Evolutionary conservation across 768 basidiomycete genomes (phyloP), one percentile per base, ranked within the genome.

Genomic region (Boletus fagicola): DNA sequence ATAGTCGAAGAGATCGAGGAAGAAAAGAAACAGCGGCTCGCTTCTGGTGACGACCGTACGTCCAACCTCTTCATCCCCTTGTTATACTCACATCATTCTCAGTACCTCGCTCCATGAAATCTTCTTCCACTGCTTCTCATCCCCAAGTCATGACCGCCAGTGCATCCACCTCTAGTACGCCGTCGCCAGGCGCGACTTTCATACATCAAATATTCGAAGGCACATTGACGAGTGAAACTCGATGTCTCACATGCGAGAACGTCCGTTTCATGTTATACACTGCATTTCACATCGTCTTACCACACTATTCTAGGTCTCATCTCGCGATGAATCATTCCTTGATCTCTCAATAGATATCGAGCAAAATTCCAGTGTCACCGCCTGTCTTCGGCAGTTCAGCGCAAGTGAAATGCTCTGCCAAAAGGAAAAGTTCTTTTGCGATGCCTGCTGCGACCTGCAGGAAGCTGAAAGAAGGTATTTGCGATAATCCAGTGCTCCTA

Each of bases 311-410:
- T 60, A 93, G 90, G 85, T 92, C 5, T 93, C 93, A 8, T 90
- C 94, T 11, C 87, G 97, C 20, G 96, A 98, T 68, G 97, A 99
- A 73, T 85, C 88, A 11, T 99, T 99, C 75, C 82, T 99, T 53
- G 97, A 99, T 75, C 80, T 99, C n/a, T 98, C 95, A 5, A 93
- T 99, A 74, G 97, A 99, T 72, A 98, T 99, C 64, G 96, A 98
- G 71, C 93, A 97, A 72, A 97, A 98, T 73, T 92, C 94, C 4
- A 96, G 93, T 61, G 87, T 99, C 52, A 96, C 95, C 2, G 90
- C 95, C 8, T 99, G 97, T 71, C 83, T 99, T 36, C 84, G 94
- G 46, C 93, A 95, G 69, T 99, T 99, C 72, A 96, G 93, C 68
- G 95, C 94, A 40, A 92, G 90, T 68, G 97, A 99, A 74, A 99